Evolutionary conservation across 805 yeast genomes (phyloP).

Genomic region (Saccharomycopsis capsularis): DNA sequence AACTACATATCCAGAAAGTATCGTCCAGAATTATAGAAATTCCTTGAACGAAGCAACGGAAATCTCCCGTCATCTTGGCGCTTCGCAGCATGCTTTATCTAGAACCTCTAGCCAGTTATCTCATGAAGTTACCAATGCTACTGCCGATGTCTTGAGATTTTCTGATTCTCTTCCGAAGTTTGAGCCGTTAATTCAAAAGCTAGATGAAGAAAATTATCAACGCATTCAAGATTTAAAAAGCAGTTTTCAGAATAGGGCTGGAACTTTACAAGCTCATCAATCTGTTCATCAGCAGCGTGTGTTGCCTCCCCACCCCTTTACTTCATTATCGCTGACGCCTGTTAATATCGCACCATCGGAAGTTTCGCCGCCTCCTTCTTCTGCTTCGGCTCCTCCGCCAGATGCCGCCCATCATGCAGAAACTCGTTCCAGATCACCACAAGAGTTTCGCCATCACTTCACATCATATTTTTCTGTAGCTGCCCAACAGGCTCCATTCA

Average conservation of each 20-base stretch:
- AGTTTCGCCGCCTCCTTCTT: too few relatives aligned
- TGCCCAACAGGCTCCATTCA: too few relatives aligned
- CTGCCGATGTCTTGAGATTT: constrained; percentile 24
- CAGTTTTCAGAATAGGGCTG: not conserved
- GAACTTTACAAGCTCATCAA: not conserved
- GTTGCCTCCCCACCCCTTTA: not conserved
- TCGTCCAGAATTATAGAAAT: constrained; percentile 5
- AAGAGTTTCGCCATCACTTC: too few relatives aligned
- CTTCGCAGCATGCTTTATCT: not conserved
- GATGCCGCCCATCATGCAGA: too few relatives aligned
- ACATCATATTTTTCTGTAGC: too few relatives aligned
- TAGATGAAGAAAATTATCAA: constrained; percentile 1
- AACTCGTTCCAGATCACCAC: too few relatives aligned
- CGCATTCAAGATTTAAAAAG: constrained; percentile 1
- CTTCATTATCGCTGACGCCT: not conserved
- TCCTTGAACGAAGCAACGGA: not conserved
- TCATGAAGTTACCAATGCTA: constrained; percentile 22
- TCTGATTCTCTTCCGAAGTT: constrained; percentile 25
- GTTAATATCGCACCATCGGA: too few relatives aligned
- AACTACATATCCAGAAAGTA: constrained; percentile 23
- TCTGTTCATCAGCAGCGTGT: not conserved
- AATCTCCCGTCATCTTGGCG: not conserved
- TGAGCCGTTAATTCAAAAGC: constrained; percentile 21
- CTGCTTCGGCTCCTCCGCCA: too few relatives aligned
- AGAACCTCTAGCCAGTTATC: not conserved